Evolutionary conservation across 148 eudicot genomes (phyloP), one percentile per base, ranked within the genome.

Genomic region (Euryodendron excelsum): DNA sequence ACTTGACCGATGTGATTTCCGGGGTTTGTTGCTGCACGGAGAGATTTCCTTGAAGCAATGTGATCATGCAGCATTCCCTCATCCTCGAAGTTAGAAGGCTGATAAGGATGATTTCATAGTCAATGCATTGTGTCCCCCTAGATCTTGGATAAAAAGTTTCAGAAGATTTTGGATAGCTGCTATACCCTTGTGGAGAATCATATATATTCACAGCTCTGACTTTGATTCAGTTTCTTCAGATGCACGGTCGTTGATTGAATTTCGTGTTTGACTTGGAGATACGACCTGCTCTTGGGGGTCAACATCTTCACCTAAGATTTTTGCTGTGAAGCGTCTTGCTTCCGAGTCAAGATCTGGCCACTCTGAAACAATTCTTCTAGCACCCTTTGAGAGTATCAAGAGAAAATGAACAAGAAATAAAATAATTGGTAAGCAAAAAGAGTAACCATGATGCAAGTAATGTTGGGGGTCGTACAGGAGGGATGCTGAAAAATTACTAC

Each of bases 321-420:
- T 91, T 34, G 96, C 87, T 53, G 98, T 95, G 81, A 93, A 90
- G 10, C 74, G 79, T 79, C 96, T 85, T 37, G 97, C 98, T 90
- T 95, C 97, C 5, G 73, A 78, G 61, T 95, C 98, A 21, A 95
- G 93, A 80, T 95, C 96, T 48, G 88, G 70, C 98, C 98, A 95
- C 83, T 95, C 98, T 2, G 89, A 28, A 70, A 95, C 86, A 77
- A 95, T 95, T 88, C 98, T 91, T 88, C 86, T 89, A 36, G 98
- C 98, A 80, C 98, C 98, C 98, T 95, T 73, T 14, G 34, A 72
- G 25, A 66, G 73, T 39, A 52, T 4, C 58, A 21, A 79, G 63
- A 77, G 36, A 25, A 28, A 37, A 30, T 34, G 27, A 60, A 69
- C 15, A 12, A 47, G 17, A 58, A 21, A 55, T 5, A 45, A 79